Evolutionary conservation across 1,139 yeast genomes (phyloP).

Genomic region (Arxiozyma slooffiae): DNA sequence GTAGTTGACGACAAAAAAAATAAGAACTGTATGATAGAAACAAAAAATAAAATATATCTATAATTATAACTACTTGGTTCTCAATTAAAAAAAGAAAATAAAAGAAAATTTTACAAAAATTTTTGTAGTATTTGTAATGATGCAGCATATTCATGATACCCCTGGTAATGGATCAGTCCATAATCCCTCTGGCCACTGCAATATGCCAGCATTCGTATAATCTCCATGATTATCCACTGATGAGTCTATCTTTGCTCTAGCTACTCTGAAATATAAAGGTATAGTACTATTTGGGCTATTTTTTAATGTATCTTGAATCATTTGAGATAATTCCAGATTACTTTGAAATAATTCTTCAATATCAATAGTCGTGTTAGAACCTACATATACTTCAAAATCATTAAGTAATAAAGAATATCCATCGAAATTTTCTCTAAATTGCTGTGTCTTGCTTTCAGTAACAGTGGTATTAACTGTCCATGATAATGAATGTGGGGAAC

Average conservation of each 20-base stretch:
- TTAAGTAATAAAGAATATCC: constrained; percentile 61
- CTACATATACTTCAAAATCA: constrained; percentile 70
- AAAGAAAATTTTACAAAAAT: not conserved
- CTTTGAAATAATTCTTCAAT: constrained; percentile 34
- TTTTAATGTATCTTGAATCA: constrained; percentile 22
- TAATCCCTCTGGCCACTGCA: constrained; percentile 50
- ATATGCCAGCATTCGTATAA: constrained; percentile 48
- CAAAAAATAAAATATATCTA: not conserved
- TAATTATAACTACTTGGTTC: not conserved
- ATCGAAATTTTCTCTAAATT: constrained; percentile 20
- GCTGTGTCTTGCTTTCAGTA: constrained; percentile 6
- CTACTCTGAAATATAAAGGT: constrained; percentile 46
- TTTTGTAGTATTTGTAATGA: not conserved
- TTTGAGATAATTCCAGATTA: constrained; percentile 29
- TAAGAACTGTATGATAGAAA: not conserved
- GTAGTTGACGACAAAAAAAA: too few relatives aligned
- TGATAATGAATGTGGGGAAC: constrained; percentile 18
- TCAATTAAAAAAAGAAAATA: too few relatives aligned
- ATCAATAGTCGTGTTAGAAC: constrained; percentile 37
- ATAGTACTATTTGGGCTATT: constrained; percentile 29
- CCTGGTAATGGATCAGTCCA: constrained; percentile 41
- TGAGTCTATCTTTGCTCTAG: constrained; percentile 39
- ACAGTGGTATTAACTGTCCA: constrained; percentile 16
- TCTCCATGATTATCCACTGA: constrained; percentile 39
- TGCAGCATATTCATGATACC: constrained; percentile 18